Base-by-base conservation (phyloP, 176 grass and related monocot species). In the Musa schizocarpa region DNA sequence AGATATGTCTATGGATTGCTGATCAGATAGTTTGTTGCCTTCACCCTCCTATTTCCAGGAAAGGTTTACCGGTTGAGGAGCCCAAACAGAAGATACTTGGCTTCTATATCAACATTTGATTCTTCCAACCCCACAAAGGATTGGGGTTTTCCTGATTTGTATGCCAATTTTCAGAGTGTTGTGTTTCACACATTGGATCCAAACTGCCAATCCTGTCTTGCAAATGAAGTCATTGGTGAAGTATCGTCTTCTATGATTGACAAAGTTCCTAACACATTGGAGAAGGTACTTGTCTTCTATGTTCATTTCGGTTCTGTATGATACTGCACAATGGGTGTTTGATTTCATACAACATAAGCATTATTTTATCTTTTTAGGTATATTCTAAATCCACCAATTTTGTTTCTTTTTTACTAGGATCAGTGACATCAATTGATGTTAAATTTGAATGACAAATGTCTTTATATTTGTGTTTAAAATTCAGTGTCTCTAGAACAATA, bases 61-160 rank as follows among this genome's bases (percentile, higher is more conserved):
- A 98, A 98, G 58, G 49, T 98, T 23, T 97, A 97, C 80, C 90
- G 88, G 74, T 73, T 93, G 69, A 88, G 84, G 84, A 97, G 75
- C 19, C 94, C 90, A 52, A 89, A 86, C 63, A 83, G 72, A 75
- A 97, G 82, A 77, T 82, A 87, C 85, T 87, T 93, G 55, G 53
- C 77, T 74, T 90, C 83, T 72, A 77, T 97, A 81, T 97, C 88
- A 73, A 65, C 66, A 69, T 91, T 89, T 83, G 84, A 91, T 66
- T 91, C 94, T 53, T 97, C 90, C 22, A 89, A 93, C 68, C 88
- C 94, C 43, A 93, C 94, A 29, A 97, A 89, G 85, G 84, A 83
- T 63, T 97, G 90, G 90, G 85, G 68, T 55, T 97, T 97, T 80
- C 88, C 86, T 82, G 83, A 92, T 76, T 79, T 88, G 78, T 80